Percentiles rank a stretch among this genome's conserved stretches.
Conservation (phyloP, 2,329 filamentous ascomycete genomes). For the Bipolaris cookei region DNA sequence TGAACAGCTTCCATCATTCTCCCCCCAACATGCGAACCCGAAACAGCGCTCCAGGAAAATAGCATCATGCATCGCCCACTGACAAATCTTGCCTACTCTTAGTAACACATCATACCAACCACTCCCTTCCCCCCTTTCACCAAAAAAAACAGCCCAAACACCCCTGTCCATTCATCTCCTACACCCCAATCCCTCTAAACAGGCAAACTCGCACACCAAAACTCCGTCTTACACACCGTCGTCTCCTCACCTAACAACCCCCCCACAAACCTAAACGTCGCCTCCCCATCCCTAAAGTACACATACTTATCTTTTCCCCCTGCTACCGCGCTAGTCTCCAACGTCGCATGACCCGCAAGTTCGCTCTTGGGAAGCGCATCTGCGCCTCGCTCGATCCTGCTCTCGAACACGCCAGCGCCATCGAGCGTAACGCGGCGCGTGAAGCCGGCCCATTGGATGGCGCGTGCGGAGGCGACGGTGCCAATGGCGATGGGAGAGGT, state of each 20-base stretch:
- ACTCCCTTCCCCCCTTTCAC: too few species aligned
- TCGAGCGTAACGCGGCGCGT: constrained; percentile 8
- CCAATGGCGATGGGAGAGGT: constrained; percentile 12
- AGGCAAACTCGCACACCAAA: constrained; percentile 26
- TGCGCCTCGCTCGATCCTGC: constrained; percentile 19
- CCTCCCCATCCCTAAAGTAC: constrained; percentile 28
- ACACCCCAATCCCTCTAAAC: not conserved
- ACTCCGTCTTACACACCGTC: constrained; percentile 22
- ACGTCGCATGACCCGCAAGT: constrained; percentile 21
- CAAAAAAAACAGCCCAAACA: not conserved
- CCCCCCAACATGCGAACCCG: too few species aligned
- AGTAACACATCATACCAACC: too few species aligned
- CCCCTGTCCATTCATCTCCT: not conserved
- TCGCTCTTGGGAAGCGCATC: constrained; percentile 15
- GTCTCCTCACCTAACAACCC: constrained; percentile 10
- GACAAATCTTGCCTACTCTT: too few species aligned
- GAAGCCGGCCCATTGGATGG: constrained; percentile 11
- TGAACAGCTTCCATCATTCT: too few species aligned
- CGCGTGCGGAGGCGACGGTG: constrained; percentile 2
- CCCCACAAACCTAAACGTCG: constrained; percentile 13
- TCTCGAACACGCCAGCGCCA: constrained; percentile 8
- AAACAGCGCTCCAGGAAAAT: too few species aligned
- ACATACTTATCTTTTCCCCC: constrained; percentile 21
- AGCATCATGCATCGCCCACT: too few species aligned
- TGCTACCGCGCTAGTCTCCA: constrained; percentile 4